These are phyloP conservation scores for Xylaria curta DNA, from an alignment of 495 filamentous ascomycete genomes.

Conservation along the genomic window DNA sequence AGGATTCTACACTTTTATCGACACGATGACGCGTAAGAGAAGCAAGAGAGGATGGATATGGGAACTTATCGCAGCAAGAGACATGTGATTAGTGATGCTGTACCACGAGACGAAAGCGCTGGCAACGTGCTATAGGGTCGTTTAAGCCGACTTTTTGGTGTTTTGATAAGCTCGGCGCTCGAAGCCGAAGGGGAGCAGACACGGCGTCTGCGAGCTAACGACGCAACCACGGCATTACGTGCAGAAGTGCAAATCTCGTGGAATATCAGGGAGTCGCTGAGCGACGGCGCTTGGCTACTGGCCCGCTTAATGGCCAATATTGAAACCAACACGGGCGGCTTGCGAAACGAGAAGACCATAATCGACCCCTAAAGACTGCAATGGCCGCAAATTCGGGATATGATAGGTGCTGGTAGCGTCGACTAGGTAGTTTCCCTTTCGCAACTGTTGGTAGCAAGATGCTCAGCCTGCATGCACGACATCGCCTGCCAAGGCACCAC, in stretches of 20 bases:
- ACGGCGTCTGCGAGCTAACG: slow-evolving; percentile 7
- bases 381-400: not conserved
- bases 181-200: not conserved
- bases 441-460: slow-evolving; percentile 20
- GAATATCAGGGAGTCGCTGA: slow-evolving; percentile 5
- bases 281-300: slow-evolving; percentile 2
- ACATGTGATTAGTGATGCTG: slow-evolving; percentile 23
- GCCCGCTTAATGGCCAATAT: slow-evolving; percentile 5
- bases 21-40: slow-evolving; percentile 25
- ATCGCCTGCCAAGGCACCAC: slow-evolving; percentile 14
- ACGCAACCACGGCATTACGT: slow-evolving; percentile 22
- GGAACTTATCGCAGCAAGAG: slow-evolving; percentile 13
- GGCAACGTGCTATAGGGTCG: slow-evolving; percentile 20
- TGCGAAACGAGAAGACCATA: slow-evolving; percentile 17
- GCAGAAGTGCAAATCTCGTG: slow-evolving; percentile 13
- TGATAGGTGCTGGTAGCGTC: slow-evolving; percentile 4
- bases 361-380: not conserved
- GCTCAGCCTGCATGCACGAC: slow-evolving; percentile 25
- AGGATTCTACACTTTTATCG: slow-evolving; percentile 24
- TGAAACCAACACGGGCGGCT: slow-evolving; percentile 23
- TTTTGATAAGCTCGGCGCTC: slow-evolving; percentile 16
- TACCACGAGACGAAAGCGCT: slow-evolving; percentile 24
- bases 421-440: not conserved
- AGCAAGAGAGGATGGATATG: not conserved
- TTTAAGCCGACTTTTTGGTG: not conserved